A percentile compares a stretch with the other conserved stretches of the same genome.
phyloP scores from a whole-genome alignment of 2,329 filamentous ascomycete genomes.

The Colletotrichum sp. region DNA sequence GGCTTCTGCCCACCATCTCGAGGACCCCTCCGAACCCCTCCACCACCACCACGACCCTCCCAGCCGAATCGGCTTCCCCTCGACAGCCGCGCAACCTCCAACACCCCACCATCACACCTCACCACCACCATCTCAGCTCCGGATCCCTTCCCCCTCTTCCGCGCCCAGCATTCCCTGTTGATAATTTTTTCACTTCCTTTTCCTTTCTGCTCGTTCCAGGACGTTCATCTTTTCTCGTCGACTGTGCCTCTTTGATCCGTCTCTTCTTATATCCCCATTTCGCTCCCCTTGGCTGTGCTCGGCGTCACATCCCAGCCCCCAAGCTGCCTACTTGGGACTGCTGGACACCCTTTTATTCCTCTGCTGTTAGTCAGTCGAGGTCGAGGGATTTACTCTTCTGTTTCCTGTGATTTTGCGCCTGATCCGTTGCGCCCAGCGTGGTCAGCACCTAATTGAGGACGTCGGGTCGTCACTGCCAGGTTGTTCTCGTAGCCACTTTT shows the following conservation, averaged over 20 bases:
- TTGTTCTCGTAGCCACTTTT: slow-evolving; percentile 10
- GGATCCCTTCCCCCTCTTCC: slow-evolving; percentile 12
- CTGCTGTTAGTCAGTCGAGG: not conserved
- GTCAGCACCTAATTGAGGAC: slow-evolving; percentile 26
- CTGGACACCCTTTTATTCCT: not conserved
- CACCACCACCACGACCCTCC: slow-evolving; percentile 16
- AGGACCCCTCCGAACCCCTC: slow-evolving; percentile 12
- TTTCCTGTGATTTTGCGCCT: not conserved
- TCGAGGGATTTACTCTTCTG: not conserved
- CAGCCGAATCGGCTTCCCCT: slow-evolving; percentile 24
- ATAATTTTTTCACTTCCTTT: not conserved
- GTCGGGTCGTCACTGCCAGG: slow-evolving; percentile 17
- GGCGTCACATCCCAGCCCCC: not conserved
- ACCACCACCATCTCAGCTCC: slow-evolving; percentile 9
- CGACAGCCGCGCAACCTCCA: slow-evolving; percentile 22
- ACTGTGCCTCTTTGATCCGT: not conserved
- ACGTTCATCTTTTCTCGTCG: not conserved
- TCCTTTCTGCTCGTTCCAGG: not conserved
- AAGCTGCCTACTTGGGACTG: not conserved
- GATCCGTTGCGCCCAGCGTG: not conserved
- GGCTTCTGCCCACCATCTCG: slow-evolving; percentile 19
- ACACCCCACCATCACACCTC: slow-evolving; percentile 14
- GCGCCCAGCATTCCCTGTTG: slow-evolving; percentile 7
- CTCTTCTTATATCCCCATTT: not conserved
- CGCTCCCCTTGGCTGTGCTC: not conserved